Base-by-base conservation (phyloP, 1,139 yeast genomes). In the Kurtzmaniella natalensis region DNA sequence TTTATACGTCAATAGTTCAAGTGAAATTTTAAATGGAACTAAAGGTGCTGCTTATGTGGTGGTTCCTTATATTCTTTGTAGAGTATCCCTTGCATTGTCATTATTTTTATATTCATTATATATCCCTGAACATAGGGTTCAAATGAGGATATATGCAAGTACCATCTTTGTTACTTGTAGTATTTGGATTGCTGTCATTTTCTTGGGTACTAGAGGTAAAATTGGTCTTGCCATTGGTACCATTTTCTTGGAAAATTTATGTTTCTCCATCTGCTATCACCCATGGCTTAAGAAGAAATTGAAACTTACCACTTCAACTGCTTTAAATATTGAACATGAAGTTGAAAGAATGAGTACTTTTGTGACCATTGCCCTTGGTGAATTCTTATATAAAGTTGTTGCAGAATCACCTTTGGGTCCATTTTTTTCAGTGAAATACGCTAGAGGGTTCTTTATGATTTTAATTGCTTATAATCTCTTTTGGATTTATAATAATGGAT, bases 301-400 rank as follows among this genome's bases (percentile, higher is more conserved):
- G 44, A 53, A 59, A 5, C 48, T 72, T 33, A 65, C 63, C 9
- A 67, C 64, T 37, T 70, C 81, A 5, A 77, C 86, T 0, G 85
- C 85, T 0, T 53, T 78, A 38, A 78, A 78, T 46, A 74, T 80
- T 38, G 84, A 78, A 46, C 85, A 79, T 46, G 84, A 77, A 46
- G 81, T 76, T 15, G 86, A 79, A 49, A 55, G 86, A 37, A 69
- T 67, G 46, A 65, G 70, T 2, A 73, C 78, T 0, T 78, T 79
- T 48, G 78, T 67, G 35, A 72, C 79, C 41, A 78, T 79, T 55
- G 83, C 83, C 6, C 64, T 79, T 44, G 86, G 86, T 18, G 85
- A 79, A 44, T 79, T 75, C 43, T 55, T 78, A 18, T 77, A 72
- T 45, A 73, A 71, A 36, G 61, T 75, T n/a, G 80, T 76, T n/a